Percentiles rank a stretch among this genome's conserved stretches.
Evolutionary conservation across 2,329 filamentous ascomycete species (phyloP).

Genomic region (Ceratocystis albifundus): DNA sequence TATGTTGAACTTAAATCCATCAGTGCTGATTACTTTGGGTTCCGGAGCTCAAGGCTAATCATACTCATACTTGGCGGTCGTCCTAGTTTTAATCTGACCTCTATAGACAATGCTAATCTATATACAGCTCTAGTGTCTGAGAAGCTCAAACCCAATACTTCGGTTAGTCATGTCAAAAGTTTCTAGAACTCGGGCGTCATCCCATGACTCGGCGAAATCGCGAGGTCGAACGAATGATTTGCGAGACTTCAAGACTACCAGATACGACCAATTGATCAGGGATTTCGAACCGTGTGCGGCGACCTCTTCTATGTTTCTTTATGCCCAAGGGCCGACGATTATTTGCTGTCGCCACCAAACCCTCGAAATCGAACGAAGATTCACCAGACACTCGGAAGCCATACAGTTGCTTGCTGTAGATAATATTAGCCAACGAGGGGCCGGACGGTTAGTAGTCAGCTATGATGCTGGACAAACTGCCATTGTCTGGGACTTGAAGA

Average conservation of each 20-base stretch:
- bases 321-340: slow-evolving; percentile 69
- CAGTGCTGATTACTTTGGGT: neutral
- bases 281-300: slow-evolving; percentile 80
- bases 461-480: slow-evolving; percentile 85
- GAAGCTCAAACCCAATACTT: neutral
- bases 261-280: slow-evolving; percentile 29
- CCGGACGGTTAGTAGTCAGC: slow-evolving; percentile 77
- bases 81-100: neutral
- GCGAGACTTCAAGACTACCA: slow-evolving; percentile 18
- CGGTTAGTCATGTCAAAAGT: slow-evolving; percentile 14
- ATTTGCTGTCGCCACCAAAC: slow-evolving; percentile 89
- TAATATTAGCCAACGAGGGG: slow-evolving; percentile 76
- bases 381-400: slow-evolving; percentile 71
- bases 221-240: slow-evolving; percentile 21
- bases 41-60: neutral
- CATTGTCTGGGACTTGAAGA: slow-evolving; percentile 93
- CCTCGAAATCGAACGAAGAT: slow-evolving; percentile 74
- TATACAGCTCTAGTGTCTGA: neutral
- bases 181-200: slow-evolving; percentile 18
- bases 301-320: slow-evolving; percentile 82
- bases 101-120: neutral
- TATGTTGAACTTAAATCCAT: neutral
- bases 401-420: slow-evolving; percentile 78
- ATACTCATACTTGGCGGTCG: neutral
- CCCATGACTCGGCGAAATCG: slow-evolving; percentile 17